phyloP scores from a whole-genome alignment of 1,284 basidiomycete genomes.

The Leccinum angustisporum region DNA sequence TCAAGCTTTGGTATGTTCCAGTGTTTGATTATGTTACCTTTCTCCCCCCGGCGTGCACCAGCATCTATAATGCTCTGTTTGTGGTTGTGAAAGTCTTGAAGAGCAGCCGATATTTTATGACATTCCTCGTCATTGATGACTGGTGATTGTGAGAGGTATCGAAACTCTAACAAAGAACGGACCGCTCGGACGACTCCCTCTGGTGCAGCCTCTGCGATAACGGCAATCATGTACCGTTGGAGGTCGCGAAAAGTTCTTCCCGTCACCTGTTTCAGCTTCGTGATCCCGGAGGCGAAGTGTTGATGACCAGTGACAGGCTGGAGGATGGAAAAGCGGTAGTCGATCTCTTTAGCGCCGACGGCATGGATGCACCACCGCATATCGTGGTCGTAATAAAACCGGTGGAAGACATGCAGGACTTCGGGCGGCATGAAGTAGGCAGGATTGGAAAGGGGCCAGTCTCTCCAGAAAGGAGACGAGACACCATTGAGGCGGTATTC shows the following conservation, averaged over 20 bases:
- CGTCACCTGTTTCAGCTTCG: neutral
- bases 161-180: neutral
- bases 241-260: neutral
- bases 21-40: neutral
- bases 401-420: neutral
- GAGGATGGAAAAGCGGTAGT: neutral
- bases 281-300: neutral
- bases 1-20: neutral
- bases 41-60: neutral
- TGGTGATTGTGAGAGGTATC: neutral
- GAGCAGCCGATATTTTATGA: neutral
- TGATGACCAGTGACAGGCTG: neutral
- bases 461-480: neutral
- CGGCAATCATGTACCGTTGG: neutral
- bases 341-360: neutral
- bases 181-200: neutral
- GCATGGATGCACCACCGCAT: neutral
- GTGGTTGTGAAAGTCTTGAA: neutral
- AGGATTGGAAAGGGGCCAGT: neutral
- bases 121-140: neutral
- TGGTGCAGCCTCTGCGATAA: neutral
- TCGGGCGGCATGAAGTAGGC: neutral
- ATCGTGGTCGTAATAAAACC: neutral
- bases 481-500: neutral
- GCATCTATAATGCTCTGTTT: neutral